Base-by-base conservation (phyloP, 306 rosid species). In the Rosa chinensis region DNA sequence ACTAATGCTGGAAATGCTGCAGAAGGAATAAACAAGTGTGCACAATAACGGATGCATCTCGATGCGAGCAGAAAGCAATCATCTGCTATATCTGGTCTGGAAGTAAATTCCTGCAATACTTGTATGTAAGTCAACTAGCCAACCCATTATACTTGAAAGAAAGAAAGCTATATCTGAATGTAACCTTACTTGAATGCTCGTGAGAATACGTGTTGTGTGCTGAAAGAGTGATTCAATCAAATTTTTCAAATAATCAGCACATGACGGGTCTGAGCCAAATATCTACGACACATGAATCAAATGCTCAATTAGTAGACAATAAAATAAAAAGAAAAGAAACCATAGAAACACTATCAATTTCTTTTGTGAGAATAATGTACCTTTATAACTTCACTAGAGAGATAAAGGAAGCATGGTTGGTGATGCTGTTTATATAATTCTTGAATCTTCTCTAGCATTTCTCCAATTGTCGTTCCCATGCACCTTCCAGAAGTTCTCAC, bases 71-170 rank as follows among this genome's bases (percentile, higher is more conserved):
- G 81, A 82, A 96, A 96, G 79, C 99, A 96, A 84, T 96, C 99
- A 91, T 96, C 99, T 66, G 98, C 99, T 79, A 96, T 91, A 85
- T 96, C 99, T 69, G 99, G 99, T 84, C 99, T 90, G 23, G 97
- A 94, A 79, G 99, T 96, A 86, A 96, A 96, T 82, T 96, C 99
- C 99, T 96, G 92, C 70, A 87, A 77, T 76, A 53, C 52, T 77
- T 50, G 72, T 75, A 78, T 77, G 63, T 20, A 55, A 66, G 77
- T 68, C 79, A 62, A 85, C 81, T 49, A 47, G 56, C 50, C 28
- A 45, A 66, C 35, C 43, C 9, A 75, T 35, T 3, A 42, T 55
- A 73, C 50, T 56, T 80, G 50, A 80, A 86, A 72, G 76, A 72
- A 71, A 45, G 59, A 25, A 1, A 70, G 5, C 11, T n/a, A 23